A percentile compares a stretch with the other conserved stretches of the same genome.
phyloP scores from a whole-genome alignment of 163 green algal species.

The Botryococcus braunii region DNA sequence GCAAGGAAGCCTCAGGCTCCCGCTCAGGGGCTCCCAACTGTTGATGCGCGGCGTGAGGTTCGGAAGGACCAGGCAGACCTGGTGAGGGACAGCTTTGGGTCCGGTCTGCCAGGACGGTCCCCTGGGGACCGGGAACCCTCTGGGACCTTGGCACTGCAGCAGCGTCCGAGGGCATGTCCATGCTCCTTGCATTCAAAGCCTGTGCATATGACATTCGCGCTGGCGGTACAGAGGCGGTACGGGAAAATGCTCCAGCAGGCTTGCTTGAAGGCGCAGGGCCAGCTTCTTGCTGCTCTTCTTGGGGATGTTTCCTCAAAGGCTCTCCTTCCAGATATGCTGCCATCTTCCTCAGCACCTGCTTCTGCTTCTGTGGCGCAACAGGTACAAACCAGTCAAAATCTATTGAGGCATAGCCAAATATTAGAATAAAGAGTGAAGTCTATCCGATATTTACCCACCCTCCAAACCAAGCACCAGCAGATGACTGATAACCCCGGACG shows the following conservation, averaged over 20 bases:
- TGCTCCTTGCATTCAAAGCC: background rate
- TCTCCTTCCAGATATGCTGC: conserved; percentile 19
- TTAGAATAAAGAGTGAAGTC: too few relatives aligned
- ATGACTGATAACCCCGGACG: background rate
- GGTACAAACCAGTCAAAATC: too few relatives aligned
- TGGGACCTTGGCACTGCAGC: too few relatives aligned
- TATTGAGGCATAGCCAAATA: too few relatives aligned
- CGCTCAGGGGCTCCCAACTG: too few relatives aligned
- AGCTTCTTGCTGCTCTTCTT: background rate
- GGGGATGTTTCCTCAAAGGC: background rate
- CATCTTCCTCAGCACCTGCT: conserved; percentile 8
- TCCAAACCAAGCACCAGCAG: background rate
- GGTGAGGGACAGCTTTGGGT: too few relatives aligned
- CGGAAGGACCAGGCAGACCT: too few relatives aligned
- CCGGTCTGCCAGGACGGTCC: too few relatives aligned
- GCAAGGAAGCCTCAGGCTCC: too few relatives aligned
- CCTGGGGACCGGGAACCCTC: too few relatives aligned
- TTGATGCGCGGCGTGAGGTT: too few relatives aligned
- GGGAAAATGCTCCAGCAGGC: background rate
- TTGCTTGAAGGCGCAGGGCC: background rate
- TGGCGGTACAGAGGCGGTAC: background rate
- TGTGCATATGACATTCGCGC: background rate
- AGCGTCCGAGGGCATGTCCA: too few relatives aligned
- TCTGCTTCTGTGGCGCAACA: conserved; percentile 8
- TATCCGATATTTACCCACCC: background rate